Evolutionary conservation across 1,139 yeast species (phyloP).

Genomic region (Taphrina communis): DNA sequence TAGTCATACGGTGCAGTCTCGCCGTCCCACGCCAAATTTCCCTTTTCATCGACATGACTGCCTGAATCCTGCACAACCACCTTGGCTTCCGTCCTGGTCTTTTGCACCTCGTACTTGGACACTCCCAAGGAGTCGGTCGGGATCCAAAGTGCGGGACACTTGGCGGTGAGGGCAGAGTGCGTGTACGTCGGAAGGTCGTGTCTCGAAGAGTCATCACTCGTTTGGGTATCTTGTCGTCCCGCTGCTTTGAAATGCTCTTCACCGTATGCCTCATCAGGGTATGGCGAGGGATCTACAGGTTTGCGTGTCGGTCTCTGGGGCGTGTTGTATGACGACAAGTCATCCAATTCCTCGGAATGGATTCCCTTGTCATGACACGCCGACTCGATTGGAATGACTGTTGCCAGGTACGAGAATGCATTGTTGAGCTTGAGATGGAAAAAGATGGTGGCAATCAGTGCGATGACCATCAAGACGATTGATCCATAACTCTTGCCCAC

Average conservation of each 20-base stretch:
- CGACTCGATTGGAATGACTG: slow-evolving; percentile 72
- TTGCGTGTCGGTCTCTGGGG: slow-evolving; percentile 9
- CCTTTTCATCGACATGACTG: slow-evolving; percentile 67
- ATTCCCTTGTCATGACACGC: slow-evolving; percentile 43
- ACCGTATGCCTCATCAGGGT: slow-evolving; percentile 24
- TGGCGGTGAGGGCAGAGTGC: slow-evolving; percentile 71
- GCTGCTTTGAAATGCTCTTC: background rate
- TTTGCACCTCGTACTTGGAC: slow-evolving; percentile 64
- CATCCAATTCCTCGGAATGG: slow-evolving; percentile 37
- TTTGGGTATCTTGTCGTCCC: slow-evolving; percentile 41
- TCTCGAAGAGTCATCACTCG: slow-evolving; percentile 29
- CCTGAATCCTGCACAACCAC: slow-evolving; percentile 70
- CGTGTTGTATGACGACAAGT: slow-evolving; percentile 3
- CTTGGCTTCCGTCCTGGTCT: slow-evolving; percentile 50
- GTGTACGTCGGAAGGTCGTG: slow-evolving; percentile 55
- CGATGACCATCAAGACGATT: slow-evolving; percentile 72
- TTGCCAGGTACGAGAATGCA: slow-evolving; percentile 69
- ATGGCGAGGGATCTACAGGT: slow-evolving; percentile 8
- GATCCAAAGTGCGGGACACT: slow-evolving; percentile 81
- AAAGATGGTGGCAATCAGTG: slow-evolving; percentile 67
- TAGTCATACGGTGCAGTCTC: slow-evolving; percentile 81
- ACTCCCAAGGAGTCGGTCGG: slow-evolving; percentile 86
- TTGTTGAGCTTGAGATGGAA: slow-evolving; percentile 65
- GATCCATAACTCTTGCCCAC: slow-evolving; percentile 98
- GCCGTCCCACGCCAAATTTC: slow-evolving; percentile 61